Conservation (phyloP, 2,329 filamentous ascomycete genomes). For the Colletotrichum sublineola region DNA sequence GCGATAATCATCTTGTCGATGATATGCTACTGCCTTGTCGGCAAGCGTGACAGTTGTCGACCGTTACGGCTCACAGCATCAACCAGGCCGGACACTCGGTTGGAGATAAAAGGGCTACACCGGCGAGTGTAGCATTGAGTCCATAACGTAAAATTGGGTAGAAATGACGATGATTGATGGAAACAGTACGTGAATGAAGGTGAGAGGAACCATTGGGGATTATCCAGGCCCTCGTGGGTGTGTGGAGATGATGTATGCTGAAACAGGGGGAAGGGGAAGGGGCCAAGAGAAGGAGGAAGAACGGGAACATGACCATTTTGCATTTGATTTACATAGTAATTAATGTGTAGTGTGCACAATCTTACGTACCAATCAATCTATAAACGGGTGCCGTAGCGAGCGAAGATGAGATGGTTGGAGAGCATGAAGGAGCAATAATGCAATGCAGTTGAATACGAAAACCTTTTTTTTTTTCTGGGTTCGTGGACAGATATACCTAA, state of each 20-base stretch:
- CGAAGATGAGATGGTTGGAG: background rate
- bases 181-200: background rate
- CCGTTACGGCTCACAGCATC: background rate
- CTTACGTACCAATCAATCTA: background rate
- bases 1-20: background rate
- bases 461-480: background rate
- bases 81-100: background rate
- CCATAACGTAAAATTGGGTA: background rate
- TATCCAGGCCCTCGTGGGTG: background rate
- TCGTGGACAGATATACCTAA: no score
- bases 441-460: background rate
- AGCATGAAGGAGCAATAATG: background rate
- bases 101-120: background rate
- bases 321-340: background rate
- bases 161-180: slow-evolving; percentile 5
- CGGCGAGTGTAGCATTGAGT: background rate
- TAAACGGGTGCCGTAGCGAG: background rate
- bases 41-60: background rate
- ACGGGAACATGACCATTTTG: background rate
- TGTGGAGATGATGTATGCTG: background rate
- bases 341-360: no score
- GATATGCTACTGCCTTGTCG: background rate
- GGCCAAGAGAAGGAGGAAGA: background rate
- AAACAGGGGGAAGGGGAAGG: slow-evolving; percentile 10
- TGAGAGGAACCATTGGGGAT: background rate